Base-by-base conservation (phyloP, 352 stramenopile genomes). In the Phytophthora pinifolia region DNA sequence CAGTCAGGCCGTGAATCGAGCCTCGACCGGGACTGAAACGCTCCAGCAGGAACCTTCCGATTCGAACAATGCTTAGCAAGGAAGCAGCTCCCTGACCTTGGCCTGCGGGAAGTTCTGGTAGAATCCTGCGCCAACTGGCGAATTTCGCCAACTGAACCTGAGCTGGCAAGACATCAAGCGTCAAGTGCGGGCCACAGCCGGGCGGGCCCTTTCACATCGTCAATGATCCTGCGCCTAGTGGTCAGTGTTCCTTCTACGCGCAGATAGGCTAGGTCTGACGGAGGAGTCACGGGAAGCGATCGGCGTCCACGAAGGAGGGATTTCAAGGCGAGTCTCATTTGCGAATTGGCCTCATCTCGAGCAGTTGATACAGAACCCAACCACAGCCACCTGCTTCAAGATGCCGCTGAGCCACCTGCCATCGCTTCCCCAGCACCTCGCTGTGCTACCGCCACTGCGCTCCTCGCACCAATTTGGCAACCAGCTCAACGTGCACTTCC, bases 261-360 rank as follows among this genome's bases (percentile, higher is more conserved):
- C 58, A 67, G 34, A 60, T 50, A 58, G 62, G 46, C 62, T 47
- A 37, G 33, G 32, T 42, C 30, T 42, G 42, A 30, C 46, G 43
- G 31, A 48, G 27, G 50, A 62, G 44, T 31, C 12, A 27, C 18
- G 59, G 45, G 34, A 59, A 65, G 49, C 46, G 59, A 72, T 59
- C 52, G 29, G 56, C 15, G 47, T 37, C 38, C 44, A 43, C 50
- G 37, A 36, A 44, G 25, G 14, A 33, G 52, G 52, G 43, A 42
- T 65, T 62, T 67, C 47, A 69, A 62, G 15, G 63, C 62, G 36
- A 38, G 49, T 50, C 57, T 67, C 65, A 74, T 68, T 70, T 70
- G 41, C 44, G 42, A 70, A 68, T 67, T 57, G 20, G 35, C 49
- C 31, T 20, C 36, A 44, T 54, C 34, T 14, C 13, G 32, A 52